These are phyloP conservation scores for Calocybe gambosa DNA, from an alignment of 1,284 basidiomycete genomes.

Conservation along the genomic window DNA sequence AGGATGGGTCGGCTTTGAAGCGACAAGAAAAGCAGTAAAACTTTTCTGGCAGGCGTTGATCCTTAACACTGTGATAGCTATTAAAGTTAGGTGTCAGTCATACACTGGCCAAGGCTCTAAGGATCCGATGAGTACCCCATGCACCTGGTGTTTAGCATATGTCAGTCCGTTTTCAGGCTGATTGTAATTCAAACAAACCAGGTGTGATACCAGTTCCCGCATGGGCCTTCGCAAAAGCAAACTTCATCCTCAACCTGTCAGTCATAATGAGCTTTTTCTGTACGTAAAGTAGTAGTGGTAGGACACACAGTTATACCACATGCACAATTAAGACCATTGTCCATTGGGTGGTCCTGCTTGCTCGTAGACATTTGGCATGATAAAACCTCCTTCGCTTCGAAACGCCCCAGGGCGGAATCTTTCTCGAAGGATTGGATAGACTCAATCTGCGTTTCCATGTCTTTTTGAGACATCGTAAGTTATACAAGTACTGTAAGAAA, in stretches of 20 bases:
- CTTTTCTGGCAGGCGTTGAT: conserved; percentile 50
- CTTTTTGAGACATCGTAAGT: conserved; percentile 3
- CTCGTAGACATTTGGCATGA: neutral
- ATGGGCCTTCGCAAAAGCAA: conserved; percentile 62
- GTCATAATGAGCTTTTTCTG: neutral
- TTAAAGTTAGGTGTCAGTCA: conserved; percentile 1
- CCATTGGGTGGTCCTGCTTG: conserved; percentile 9
- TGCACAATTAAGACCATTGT: conserved; percentile 46
- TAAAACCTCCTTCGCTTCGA: neutral
- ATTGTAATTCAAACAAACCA: conserved; percentile 42
- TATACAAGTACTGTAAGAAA: neutral
- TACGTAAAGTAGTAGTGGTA: neutral
- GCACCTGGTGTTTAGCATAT: conserved; percentile 45
- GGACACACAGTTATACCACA: conserved; percentile 52
- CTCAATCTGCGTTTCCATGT: conserved; percentile 19
- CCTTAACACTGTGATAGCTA: conserved; percentile 58
- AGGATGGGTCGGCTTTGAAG: conserved; percentile 12
- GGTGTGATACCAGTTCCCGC: conserved; percentile 65
- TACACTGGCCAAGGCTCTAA: neutral
- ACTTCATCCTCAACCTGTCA: conserved; percentile 40
- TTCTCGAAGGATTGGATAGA: conserved; percentile 15
- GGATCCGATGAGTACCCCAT: conserved; percentile 49
- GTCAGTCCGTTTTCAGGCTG: neutral
- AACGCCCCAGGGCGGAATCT: neutral
- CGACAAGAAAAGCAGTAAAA: conserved; percentile 27